A percentile compares a stretch with the other conserved stretches of the same genome.
Conservation (phyloP, 2,329 filamentous ascomycete genomes). For the Fusarium aywerte region DNA sequence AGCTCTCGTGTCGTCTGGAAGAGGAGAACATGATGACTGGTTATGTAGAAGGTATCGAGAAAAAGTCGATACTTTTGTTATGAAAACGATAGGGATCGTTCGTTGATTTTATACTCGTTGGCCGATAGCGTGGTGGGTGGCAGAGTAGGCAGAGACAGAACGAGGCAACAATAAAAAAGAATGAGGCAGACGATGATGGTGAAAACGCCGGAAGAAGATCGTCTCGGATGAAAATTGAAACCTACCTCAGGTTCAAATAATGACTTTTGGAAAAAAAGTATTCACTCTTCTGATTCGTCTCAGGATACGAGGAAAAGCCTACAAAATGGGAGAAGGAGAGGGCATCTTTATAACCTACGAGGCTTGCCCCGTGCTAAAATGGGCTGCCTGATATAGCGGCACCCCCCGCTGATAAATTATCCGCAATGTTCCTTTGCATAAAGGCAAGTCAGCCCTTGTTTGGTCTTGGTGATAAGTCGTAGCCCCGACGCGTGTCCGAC, state of each 20-base stretch:
- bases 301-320: constrained; percentile 2
- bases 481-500: constrained; percentile 28
- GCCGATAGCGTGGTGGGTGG: constrained; percentile 8
- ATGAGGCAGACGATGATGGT: constrained; percentile 22
- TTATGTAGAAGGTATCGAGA: neutral
- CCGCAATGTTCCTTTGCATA: constrained; percentile 20
- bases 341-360: constrained; percentile 45
- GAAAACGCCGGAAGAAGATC: constrained; percentile 27
- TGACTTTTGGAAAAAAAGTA: constrained; percentile 12
- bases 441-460: constrained; percentile 39
- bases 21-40: constrained; percentile 60
- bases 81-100: constrained; percentile 22
- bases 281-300: constrained; percentile 38
- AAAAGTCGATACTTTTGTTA: neutral
- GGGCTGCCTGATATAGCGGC: constrained; percentile 39
- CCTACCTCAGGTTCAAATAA: constrained; percentile 50
- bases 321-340: constrained; percentile 12
- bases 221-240: constrained; percentile 28
- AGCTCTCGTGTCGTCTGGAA: constrained; percentile 56
- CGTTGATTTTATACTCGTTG: constrained; percentile 27
- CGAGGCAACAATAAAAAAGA: constrained; percentile 25
- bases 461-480: constrained; percentile 40
- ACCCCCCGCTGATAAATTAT: constrained; percentile 32
- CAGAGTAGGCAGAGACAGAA: constrained; percentile 20
- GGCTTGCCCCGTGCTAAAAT: constrained; percentile 38